Evolutionary conservation across 495 filamentous ascomycete species (phyloP).

Genomic region (Neurospora intermedia): DNA sequence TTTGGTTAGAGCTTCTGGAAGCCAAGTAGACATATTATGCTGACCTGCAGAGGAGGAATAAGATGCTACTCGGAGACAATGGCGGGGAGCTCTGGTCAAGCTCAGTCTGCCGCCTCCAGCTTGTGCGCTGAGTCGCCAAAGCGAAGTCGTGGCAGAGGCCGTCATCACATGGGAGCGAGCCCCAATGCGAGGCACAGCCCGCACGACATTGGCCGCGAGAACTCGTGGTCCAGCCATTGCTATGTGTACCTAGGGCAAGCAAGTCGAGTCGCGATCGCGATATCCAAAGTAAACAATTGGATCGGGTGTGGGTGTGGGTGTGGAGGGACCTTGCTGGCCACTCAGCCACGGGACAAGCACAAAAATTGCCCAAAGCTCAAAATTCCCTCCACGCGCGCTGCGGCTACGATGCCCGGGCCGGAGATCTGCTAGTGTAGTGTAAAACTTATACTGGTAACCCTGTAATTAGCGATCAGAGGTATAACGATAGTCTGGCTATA

Average conservation of each 20-base stretch:
- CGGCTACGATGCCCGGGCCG: neutral
- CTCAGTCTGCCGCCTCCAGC: constrained; percentile 1
- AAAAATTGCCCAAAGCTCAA: neutral
- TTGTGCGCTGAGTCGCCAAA: neutral
- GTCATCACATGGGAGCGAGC: neutral
- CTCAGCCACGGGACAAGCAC: neutral
- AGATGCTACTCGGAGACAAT: constrained; percentile 8
- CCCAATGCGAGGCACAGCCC: neutral
- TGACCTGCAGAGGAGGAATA: constrained; percentile 5
- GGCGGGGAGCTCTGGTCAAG: neutral
- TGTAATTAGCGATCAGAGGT: no score
- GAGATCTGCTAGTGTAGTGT: neutral
- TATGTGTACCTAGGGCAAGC: neutral
- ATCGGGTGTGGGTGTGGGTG: neutral
- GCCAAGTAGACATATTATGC: neutral
- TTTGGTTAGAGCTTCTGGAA: neutral
- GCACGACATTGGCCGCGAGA: constrained; percentile 3
- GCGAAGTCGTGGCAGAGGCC: neutral
- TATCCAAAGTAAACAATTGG: neutral
- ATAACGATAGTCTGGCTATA: no score
- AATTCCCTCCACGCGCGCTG: neutral
- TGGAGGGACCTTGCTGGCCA: neutral
- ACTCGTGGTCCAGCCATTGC: constrained; percentile 11
- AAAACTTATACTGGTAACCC: neutral
- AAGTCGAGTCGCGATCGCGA: neutral